A percentile compares a stretch with the other conserved stretches of the same genome.
phyloP scores from a whole-genome alignment of 768 basidiomycete species.

The Agrocybe chaxingu region DNA sequence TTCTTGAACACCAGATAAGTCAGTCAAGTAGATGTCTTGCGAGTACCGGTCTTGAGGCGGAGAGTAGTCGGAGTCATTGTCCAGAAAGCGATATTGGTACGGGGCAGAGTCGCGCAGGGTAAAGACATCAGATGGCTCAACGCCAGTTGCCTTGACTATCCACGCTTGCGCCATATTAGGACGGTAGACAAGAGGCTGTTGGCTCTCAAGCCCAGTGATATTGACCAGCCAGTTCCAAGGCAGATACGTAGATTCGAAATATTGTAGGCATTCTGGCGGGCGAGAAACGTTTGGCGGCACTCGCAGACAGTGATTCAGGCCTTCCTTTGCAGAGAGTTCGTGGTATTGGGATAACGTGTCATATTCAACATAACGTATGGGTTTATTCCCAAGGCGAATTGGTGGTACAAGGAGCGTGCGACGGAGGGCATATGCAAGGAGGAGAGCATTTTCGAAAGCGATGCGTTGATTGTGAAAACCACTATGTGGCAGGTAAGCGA shows the following conservation, averaged over 20 bases:
- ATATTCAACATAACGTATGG: slow-evolving; percentile 58
- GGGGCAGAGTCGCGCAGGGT: slow-evolving; percentile 49
- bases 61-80: slow-evolving; percentile 28
- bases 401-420: slow-evolving; percentile 82
- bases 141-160: slow-evolving; percentile 38
- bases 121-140: slow-evolving; percentile 38
- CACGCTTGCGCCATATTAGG: slow-evolving; percentile 49
- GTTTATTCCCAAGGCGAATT: slow-evolving; percentile 58
- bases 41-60: slow-evolving; percentile 35
- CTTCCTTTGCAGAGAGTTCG: slow-evolving; percentile 46
- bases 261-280: slow-evolving; percentile 59
- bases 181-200: slow-evolving; percentile 43
- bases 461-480: slow-evolving; percentile 88
- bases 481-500: slow-evolving; percentile 80
- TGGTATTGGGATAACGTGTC: slow-evolving; percentile 44
- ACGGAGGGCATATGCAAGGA: slow-evolving; percentile 66
- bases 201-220: slow-evolving; percentile 32
- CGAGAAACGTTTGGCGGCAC: slow-evolving; percentile 28
- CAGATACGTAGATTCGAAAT: slow-evolving; percentile 57
- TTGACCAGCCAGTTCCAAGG: slow-evolving; percentile 74
- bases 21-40: slow-evolving; percentile 38
- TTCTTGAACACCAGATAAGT: slow-evolving; percentile 35
- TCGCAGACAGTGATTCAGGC: slow-evolving; percentile 47
- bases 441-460: slow-evolving; percentile 79
- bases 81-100: slow-evolving; percentile 67